Base-by-base conservation (phyloP, 2,329 filamentous ascomycete genomes). In the Fusarium dlaminii region DNA sequence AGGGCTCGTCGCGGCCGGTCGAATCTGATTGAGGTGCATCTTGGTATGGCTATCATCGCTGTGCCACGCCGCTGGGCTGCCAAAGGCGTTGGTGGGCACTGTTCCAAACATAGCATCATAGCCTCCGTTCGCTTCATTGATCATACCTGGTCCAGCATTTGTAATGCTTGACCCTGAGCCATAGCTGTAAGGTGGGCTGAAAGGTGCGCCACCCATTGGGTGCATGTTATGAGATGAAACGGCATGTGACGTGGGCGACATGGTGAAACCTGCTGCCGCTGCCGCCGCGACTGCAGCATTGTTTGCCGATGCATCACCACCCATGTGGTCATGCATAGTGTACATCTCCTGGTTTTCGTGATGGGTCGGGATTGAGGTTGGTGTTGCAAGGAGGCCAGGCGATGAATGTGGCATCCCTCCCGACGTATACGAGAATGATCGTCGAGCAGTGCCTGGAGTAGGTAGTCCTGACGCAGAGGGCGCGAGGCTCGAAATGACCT, bases 81-180 rank as follows among this genome's bases (percentile, higher is more conserved):
- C 82, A 73, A 88, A 88, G 2, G 86, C 83, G 57, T 88, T 88
- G 24, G 88, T 87, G 9, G 88, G 84, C 9, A 89, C 77, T 14
- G 85, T 84, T 18, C 88, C 87, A 75, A 91, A 91, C 88, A 91
- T 90, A 17, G 88, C 87, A 69, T 91, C 89, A 75, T 86, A 90
- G 6, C 80, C 79, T n/a, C 81, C 80, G 32, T 78, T 79, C 36
- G 76, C 77, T 37, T 82, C 80, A 57, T 80, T 77, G 49, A 81
- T 79, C 46, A 79, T 73, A 17, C 73, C 68, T 22, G 74, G 66
- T 15, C 78, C 78, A 20, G 78, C 74, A 59, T 80, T 76, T 49
- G 76, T 78, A n/a, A 74, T 58, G 8, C 76, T 78, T 30, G 79
- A 78, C 24, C 78, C 80, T 22, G 80, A 79, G 32, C 76, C 80